phyloP scores from a whole-genome alignment of 805 yeast genomes.

The Ogataea thermomethanolica region DNA sequence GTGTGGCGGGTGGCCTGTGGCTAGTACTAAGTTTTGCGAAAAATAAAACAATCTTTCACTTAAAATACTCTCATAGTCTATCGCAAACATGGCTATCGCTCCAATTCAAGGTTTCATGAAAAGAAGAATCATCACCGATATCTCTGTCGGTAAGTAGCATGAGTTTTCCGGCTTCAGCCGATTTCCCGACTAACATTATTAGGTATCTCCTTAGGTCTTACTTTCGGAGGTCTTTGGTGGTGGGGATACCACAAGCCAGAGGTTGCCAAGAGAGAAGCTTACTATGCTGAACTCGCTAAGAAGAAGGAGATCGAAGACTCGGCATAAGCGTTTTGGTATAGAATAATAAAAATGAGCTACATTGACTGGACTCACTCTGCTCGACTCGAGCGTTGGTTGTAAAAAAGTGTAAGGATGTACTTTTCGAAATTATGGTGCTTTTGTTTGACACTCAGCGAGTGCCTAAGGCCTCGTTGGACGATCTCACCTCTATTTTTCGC shows the following conservation, averaged over 20 bases:
- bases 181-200: neutral
- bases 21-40: constrained; percentile 2
- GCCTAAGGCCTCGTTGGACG: constrained; percentile 11
- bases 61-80: constrained; percentile 1
- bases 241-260: constrained; percentile 74
- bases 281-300: constrained; percentile 75
- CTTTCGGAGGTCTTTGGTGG: constrained; percentile 77
- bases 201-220: constrained; percentile 34
- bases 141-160: constrained; percentile 57
- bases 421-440: constrained; percentile 3
- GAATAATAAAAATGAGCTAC: constrained; percentile 3
- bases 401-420: constrained; percentile 7
- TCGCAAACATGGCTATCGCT: constrained; percentile 61
- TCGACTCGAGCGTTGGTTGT: neutral
- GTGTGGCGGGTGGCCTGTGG: constrained; percentile 12
- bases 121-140: constrained; percentile 77
- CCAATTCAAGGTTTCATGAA: constrained; percentile 83
- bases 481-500: constrained; percentile 18
- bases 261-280: constrained; percentile 76
- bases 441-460: constrained; percentile 16
- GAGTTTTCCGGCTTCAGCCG: neutral
- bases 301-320: constrained; percentile 60
- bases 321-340: constrained; percentile 14
- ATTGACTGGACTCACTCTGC: neutral
- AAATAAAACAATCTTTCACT: constrained; percentile 6